These are phyloP conservation scores for Multifurca ochricompacta DNA, from an alignment of 768 basidiomycete species.

Conservation along the genomic window DNA sequence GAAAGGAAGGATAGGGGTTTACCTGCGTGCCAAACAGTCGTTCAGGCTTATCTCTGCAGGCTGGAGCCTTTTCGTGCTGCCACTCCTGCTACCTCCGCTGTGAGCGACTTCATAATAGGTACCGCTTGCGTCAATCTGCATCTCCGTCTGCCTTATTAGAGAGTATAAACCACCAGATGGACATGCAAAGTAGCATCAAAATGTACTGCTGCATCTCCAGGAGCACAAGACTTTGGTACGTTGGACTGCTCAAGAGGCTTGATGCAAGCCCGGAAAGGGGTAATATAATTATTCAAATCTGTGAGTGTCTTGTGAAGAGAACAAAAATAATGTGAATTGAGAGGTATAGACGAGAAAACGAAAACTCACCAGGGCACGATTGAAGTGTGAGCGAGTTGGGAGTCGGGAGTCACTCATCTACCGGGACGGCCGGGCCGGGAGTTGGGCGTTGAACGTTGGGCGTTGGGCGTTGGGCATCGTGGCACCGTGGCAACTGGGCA, in stretches of 20 bases:
- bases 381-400: too few species aligned
- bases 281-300: slow-evolving; percentile 95
- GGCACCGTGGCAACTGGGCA: too few species aligned
- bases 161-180: slow-evolving; percentile 19
- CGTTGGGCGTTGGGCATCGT: too few species aligned
- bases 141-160: slow-evolving; percentile 69
- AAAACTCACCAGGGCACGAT: slow-evolving; percentile 14
- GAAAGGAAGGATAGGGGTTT: neutral
- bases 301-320: slow-evolving; percentile 61
- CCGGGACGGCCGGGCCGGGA: too few species aligned
- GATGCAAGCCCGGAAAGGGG: slow-evolving; percentile 94
- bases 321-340: neutral
- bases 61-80: slow-evolving; percentile 55
- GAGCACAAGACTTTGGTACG: slow-evolving; percentile 30
- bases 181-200: neutral
- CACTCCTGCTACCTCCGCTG: neutral
- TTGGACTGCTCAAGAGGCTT: slow-evolving; percentile 74
- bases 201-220: slow-evolving; percentile 38
- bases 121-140: slow-evolving; percentile 77
- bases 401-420: too few species aligned
- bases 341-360: neutral
- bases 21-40: slow-evolving; percentile 98
- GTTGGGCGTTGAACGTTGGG: too few species aligned
- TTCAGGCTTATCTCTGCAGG: slow-evolving; percentile 95
- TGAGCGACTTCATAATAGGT: slow-evolving; percentile 75